Conservation (phyloP, 306 rosid genomes). For the Canavalia ensiformis region DNA sequence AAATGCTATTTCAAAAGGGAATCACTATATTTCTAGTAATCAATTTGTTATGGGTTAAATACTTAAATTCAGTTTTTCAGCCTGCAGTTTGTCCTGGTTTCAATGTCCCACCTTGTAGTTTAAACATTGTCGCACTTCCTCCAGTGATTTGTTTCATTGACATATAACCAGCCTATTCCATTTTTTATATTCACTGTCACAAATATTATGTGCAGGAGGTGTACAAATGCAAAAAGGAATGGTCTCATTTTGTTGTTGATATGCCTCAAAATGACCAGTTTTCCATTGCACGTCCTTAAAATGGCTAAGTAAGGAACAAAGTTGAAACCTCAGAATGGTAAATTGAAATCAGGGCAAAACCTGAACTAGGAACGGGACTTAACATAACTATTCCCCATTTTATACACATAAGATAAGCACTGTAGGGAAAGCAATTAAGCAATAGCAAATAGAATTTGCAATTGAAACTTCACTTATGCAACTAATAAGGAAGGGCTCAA, state of each 20-base stretch:
- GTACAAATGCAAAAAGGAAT: not conserved
- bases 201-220: not conserved
- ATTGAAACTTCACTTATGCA: not conserved
- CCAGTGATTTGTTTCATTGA: not conserved
- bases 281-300: not conserved
- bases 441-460: not conserved
- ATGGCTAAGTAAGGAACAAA: not conserved
- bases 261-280: not conserved
- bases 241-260: not conserved
- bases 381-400: not conserved
- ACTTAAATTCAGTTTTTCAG: not conserved
- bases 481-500: not conserved
- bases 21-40: too few relatives aligned
- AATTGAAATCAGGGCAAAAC: not conserved
- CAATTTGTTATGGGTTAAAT: too few relatives aligned
- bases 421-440: not conserved
- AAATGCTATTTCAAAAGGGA: too few relatives aligned
- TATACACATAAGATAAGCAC: not conserved
- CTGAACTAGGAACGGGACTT: slow-evolving; percentile 1
- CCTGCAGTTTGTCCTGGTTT: not conserved
- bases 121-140: not conserved
- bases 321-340: not conserved
- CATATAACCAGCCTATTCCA: not conserved
- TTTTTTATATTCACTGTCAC: not conserved
- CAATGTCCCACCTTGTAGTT: not conserved